Evolutionary conservation across 2,329 filamentous ascomycete genomes (phyloP).

Genomic region (Dothideomycetes sp.): DNA sequence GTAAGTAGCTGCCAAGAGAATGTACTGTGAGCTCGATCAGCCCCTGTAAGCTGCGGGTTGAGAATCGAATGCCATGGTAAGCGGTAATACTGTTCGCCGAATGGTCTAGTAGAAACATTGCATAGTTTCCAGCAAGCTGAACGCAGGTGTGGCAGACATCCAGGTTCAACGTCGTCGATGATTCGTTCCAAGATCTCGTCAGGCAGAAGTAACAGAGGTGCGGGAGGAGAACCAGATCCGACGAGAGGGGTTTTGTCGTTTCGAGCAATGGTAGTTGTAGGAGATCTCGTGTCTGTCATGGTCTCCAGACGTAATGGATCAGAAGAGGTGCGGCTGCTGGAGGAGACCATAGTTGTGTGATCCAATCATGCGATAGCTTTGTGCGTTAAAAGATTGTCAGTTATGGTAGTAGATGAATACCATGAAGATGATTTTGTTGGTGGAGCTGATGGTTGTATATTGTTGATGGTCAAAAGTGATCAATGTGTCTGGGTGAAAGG

Average conservation of each 20-base stretch:
- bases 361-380: too few relatives aligned
- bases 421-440: too few relatives aligned
- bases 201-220: not conserved
- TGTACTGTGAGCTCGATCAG: conserved; percentile 7
- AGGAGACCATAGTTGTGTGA: too few relatives aligned
- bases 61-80: not conserved
- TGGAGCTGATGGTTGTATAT: too few relatives aligned
- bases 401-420: too few relatives aligned
- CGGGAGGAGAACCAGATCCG: not conserved
- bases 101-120: not conserved
- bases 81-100: not conserved
- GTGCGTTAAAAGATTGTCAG: too few relatives aligned
- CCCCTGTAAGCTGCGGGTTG: not conserved
- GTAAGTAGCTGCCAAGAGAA: not conserved
- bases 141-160: not conserved
- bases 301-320: too few relatives aligned
- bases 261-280: not conserved
- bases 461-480: too few relatives aligned
- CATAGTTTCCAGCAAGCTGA: not conserved
- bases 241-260: not conserved
- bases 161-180: not conserved
- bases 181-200: not conserved
- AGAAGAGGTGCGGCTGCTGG: not conserved
- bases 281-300: too few relatives aligned
- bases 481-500: too few relatives aligned